Evolutionary conservation across 2,329 filamentous ascomycete species (phyloP).

Genomic region (Cladosporium sp.): DNA sequence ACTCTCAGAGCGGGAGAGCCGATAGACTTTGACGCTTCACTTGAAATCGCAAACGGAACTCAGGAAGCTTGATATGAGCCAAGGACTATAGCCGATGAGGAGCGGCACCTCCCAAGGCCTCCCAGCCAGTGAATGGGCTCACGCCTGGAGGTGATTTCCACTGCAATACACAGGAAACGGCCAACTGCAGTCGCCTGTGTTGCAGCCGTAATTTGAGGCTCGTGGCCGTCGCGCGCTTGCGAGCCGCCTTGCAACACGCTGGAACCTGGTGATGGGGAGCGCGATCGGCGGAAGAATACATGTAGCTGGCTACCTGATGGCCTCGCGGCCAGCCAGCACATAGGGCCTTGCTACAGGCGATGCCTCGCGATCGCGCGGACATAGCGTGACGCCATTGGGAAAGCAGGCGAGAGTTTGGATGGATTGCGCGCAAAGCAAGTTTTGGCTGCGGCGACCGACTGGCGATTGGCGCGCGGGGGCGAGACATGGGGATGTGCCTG

Average conservation of each 20-base stretch:
- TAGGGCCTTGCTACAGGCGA: no score
- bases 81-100: not conserved
- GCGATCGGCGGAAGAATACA: not conserved
- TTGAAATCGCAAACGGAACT: not conserved
- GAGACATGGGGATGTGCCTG: not conserved
- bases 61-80: slow-evolving; percentile 4
- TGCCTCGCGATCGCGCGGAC: not conserved
- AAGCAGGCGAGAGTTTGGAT: not conserved
- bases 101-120: not conserved
- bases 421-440: slow-evolving; percentile 6
- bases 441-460: slow-evolving; percentile 1
- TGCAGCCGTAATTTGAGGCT: not conserved
- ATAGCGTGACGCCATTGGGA: slow-evolving; percentile 5
- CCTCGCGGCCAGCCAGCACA: not conserved
- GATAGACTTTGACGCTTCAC: not conserved
- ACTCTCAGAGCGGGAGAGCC: not conserved
- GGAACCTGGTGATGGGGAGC: not conserved
- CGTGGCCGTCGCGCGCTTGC: not conserved
- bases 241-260: not conserved
- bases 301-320: not conserved
- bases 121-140: not conserved
- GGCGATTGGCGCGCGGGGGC: slow-evolving; percentile 8
- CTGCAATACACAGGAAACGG: not conserved
- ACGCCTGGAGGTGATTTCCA: not conserved
- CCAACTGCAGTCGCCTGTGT: not conserved